A percentile compares a stretch with the other conserved stretches of the same genome.
Evolutionary conservation across 306 rosid genomes (phyloP).

Genomic region (Rosa chinensis): DNA sequence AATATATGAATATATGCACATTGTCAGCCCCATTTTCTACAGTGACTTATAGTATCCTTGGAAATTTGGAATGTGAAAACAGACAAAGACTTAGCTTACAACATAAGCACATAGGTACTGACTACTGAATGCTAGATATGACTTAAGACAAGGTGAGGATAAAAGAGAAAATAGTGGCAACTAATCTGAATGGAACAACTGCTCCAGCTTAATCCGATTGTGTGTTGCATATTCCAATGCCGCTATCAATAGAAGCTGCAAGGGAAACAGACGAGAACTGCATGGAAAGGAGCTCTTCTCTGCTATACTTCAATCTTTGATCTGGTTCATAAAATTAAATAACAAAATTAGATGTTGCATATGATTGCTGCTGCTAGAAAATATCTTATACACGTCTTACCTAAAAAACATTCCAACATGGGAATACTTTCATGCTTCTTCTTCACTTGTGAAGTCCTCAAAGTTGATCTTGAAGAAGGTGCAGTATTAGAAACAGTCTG

Average conservation of each 20-base stretch:
- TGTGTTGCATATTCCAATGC: neutral
- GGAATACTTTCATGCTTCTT: conserved; percentile 29
- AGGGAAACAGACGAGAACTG: conserved; percentile 31
- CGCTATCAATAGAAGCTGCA: conserved; percentile 14
- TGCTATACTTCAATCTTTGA: conserved; percentile 81
- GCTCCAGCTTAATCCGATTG: conserved; percentile 5
- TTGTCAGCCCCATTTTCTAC: neutral
- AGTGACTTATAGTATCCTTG: neutral
- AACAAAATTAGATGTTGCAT: conserved; percentile 23
- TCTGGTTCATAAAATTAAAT: conserved; percentile 48
- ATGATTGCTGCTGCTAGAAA: neutral
- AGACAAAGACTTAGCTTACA: no score
- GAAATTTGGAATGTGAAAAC: neutral
- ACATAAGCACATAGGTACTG: neutral
- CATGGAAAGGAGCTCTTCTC: conserved; percentile 74
- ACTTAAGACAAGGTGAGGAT: neutral
- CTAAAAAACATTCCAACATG: conserved; percentile 53
- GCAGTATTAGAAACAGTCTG: conserved; percentile 33
- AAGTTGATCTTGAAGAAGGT: conserved; percentile 40
- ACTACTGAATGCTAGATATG: no score
- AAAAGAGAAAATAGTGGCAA: neutral
- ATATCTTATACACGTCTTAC: conserved; percentile 31
- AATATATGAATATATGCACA: neutral
- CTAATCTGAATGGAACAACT: neutral
- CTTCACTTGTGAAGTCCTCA: conserved; percentile 36